Evolutionary conservation across 495 filamentous ascomycete species (phyloP).

Genomic region (Aspergillus wentii): DNA sequence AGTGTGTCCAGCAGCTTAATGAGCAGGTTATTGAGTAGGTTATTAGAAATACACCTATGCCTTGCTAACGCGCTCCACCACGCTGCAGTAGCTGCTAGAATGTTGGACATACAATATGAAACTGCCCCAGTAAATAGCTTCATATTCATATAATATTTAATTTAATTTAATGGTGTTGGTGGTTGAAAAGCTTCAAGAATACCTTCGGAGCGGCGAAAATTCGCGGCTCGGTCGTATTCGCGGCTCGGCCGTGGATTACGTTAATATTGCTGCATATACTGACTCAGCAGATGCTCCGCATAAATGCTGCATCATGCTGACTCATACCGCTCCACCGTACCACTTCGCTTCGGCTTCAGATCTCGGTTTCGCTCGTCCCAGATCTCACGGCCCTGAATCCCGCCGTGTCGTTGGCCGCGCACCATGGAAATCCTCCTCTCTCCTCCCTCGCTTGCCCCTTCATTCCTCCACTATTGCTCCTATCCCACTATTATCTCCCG

Average conservation of each 20-base stretch:
- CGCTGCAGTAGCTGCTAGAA: background rate
- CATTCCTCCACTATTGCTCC: conserved; percentile 1
- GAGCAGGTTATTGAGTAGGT: background rate
- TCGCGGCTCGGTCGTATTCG: background rate
- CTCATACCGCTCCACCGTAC: no score
- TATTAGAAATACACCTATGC: background rate
- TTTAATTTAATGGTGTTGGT: background rate
- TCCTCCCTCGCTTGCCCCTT: conserved; percentile 8
- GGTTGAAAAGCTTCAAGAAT: background rate
- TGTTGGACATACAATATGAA: background rate
- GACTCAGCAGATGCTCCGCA: no score
- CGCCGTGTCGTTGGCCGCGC: conserved; percentile 26
- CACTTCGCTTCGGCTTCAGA: no score
- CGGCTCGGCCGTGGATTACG: background rate
- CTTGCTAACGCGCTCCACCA: background rate
- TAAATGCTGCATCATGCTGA: no score
- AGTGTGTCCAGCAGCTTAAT: background rate
- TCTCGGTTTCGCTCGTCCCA: conserved; percentile 20
- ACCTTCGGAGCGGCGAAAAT: background rate
- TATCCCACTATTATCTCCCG: conserved; percentile 5
- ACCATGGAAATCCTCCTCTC: conserved; percentile 15
- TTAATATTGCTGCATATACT: no score
- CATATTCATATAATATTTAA: background rate
- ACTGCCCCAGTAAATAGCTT: background rate
- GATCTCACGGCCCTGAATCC: conserved; percentile 31